Conservation (phyloP, 2,329 filamentous ascomycete species). For the Alternaria dauci region DNA sequence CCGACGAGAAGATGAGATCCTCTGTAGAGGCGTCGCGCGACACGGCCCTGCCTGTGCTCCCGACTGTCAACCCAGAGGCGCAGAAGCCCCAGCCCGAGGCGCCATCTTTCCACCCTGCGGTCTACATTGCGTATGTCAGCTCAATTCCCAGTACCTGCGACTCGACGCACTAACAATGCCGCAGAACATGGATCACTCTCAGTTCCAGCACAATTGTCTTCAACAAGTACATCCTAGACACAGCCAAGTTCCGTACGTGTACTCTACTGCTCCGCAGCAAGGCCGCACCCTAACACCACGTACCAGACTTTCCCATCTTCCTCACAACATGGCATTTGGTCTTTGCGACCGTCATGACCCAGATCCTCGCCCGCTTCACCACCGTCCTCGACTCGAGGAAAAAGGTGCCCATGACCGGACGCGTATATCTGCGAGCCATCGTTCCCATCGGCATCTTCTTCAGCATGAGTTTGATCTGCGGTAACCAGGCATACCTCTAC, state of each 20-base stretch:
- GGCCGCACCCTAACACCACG: constrained; percentile 38
- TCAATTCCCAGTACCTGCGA: constrained; percentile 54
- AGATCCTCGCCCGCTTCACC: constrained; percentile 89
- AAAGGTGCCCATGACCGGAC: constrained; percentile 95
- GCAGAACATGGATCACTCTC: constrained; percentile 87
- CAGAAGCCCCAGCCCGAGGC: constrained; percentile 72
- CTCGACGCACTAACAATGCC: constrained; percentile 29
- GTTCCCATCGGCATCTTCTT: constrained; percentile 96
- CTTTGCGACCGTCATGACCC: constrained; percentile 94
- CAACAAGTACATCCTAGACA: constrained; percentile 98
- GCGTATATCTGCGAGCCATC: constrained; percentile 90
- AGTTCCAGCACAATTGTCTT: constrained; percentile 96
- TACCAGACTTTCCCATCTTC: constrained; percentile 64
- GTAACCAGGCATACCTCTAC: constrained; percentile 95
- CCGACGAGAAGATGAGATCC: constrained; percentile 79
- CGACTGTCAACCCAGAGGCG: constrained; percentile 77
- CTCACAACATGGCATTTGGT: constrained; percentile 89
- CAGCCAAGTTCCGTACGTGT: constrained; percentile 79
- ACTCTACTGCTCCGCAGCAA: constrained; percentile 3
- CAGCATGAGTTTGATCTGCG: constrained; percentile 94
- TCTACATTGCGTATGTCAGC: constrained; percentile 75
- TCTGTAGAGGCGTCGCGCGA: constrained; percentile 79
- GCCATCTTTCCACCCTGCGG: constrained; percentile 74
- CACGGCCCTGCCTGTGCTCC: constrained; percentile 70
- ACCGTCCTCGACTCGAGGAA: constrained; percentile 91